Evolutionary conservation across 2,329 filamentous ascomycete species (phyloP), one percentile per base, ranked within the genome.

Genomic region (Hortaea sp.): DNA sequence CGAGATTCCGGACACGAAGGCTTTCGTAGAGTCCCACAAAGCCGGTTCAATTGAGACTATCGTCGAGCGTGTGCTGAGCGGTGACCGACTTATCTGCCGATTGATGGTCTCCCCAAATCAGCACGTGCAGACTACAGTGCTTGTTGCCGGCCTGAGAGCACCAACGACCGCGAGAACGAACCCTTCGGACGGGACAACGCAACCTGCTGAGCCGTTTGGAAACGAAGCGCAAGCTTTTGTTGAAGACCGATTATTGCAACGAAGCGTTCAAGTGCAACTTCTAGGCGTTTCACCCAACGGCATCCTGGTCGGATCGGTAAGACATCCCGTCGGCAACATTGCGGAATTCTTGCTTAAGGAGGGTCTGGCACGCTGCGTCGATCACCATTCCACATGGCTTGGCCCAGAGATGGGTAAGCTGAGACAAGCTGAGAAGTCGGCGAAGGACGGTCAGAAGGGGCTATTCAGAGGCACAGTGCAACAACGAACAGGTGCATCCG

Each of bases 301-400:
- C 49, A 86, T 95, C 62, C 77, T 98, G n/a, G 81, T 98, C 45
- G 92, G 85, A 47, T 81, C 81, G 42, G 76, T 98, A 39, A 76
- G 89, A 54, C 92, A 98, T 69, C 89, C 89, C 29, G 62, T 68
- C 27, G 92, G 92, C 52, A 95, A 88, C 67, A 94, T 98, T 64
- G 88, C 89, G 52, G 87, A 86, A 54, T 94, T 94, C 66, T 68
- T 98, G 39, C 79, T 98, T 39, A 81, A 90, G 58, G 86, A 88
- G 44, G 92, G 92, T 57, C 75, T 97, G 46, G 92, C 90, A 37
- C 79, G 88, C 60, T 97, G 90, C 72, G 88, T 89, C 53, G 92
- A 98, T 67, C 89, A 92, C 68, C 92, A 98, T 71, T 94, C 90
- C 1, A 94, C 88, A 35, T 75, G 95, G 70, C 78, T 98, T 7